phyloP scores from a whole-genome alignment of 1,284 basidiomycete species.

The Cutaneotrichosporon curvatum region DNA sequence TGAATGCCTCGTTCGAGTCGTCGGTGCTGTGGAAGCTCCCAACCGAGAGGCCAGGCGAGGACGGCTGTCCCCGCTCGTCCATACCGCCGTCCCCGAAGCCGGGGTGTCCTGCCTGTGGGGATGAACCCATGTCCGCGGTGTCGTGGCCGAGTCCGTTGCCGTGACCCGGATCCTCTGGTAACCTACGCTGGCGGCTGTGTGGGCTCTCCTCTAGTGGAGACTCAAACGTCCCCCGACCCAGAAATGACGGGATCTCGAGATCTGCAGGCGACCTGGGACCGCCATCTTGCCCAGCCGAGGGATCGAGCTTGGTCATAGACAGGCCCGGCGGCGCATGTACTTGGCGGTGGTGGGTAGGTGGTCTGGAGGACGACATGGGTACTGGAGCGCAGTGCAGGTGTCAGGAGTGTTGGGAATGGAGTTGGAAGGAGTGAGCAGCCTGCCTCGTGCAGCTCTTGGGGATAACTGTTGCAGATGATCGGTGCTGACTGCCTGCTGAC shows the following conservation, averaged over 20 bases:
- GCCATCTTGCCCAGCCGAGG: neutral
- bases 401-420: too few relatives aligned
- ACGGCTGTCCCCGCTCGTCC: neutral
- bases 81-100: too few relatives aligned
- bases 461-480: too few relatives aligned
- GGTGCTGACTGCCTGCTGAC: too few relatives aligned
- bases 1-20: neutral
- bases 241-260: neutral
- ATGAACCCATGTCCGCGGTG: too few relatives aligned
- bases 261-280: neutral
- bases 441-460: too few relatives aligned
- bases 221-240: neutral
- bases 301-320: slow-evolving; percentile 7
- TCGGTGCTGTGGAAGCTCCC: neutral
- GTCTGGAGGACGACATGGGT: neutral
- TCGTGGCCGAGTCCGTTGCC: too few relatives aligned
- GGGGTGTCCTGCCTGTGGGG: too few relatives aligned
- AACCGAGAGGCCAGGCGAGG: neutral
- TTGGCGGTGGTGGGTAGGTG: neutral
- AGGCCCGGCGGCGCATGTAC: neutral
- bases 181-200: neutral
- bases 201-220: neutral
- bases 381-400: neutral
- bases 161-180: too few relatives aligned
- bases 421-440: too few relatives aligned